Percentiles rank a stretch among this genome's conserved stretches.
phyloP scores from a whole-genome alignment of 2,329 filamentous ascomycete species.

The Alternaria conjuncta region DNA sequence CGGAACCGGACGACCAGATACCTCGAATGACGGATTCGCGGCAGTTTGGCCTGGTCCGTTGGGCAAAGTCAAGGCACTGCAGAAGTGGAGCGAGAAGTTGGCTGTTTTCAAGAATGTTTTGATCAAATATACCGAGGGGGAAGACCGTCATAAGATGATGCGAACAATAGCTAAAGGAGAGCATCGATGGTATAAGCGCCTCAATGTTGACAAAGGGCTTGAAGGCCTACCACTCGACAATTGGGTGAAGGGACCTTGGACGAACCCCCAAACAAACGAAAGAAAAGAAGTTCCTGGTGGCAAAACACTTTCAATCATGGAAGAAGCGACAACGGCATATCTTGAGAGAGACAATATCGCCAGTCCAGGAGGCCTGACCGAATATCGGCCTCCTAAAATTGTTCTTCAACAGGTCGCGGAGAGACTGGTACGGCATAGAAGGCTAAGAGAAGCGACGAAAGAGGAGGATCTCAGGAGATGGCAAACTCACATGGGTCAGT shows the following conservation, averaged over 20 bases:
- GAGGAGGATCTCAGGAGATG: conserved; percentile 41
- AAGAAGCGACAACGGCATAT: conserved; percentile 51
- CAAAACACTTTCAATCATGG: conserved; percentile 53
- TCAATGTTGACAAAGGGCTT: conserved; percentile 56
- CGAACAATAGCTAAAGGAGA: conserved; percentile 55
- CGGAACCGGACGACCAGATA: conserved; percentile 56
- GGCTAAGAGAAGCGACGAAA: conserved; percentile 51
- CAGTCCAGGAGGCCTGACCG: conserved; percentile 47
- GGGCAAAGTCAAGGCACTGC: conserved; percentile 49
- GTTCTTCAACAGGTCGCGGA: conserved; percentile 57
- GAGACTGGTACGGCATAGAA: conserved; percentile 55
- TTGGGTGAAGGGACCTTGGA: conserved; percentile 54
- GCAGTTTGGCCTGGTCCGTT: conserved; percentile 55
- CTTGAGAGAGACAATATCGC: conserved; percentile 44
- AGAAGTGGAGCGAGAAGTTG: conserved; percentile 56
- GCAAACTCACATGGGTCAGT: conserved; percentile 49
- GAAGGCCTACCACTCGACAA: conserved; percentile 56
- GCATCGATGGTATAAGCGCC: conserved; percentile 58
- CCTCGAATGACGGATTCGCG: conserved; percentile 55
- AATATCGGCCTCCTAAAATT: conserved; percentile 53
- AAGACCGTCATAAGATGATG: conserved; percentile 57
- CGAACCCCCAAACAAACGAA: conserved; percentile 37
- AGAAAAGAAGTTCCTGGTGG: conserved; percentile 49
- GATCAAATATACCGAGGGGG: conserved; percentile 61
- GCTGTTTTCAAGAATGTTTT: conserved; percentile 58